These are phyloP conservation scores for Esteya vermicola DNA, from an alignment of 2,329 filamentous ascomycete genomes.

Conservation along the genomic window DNA sequence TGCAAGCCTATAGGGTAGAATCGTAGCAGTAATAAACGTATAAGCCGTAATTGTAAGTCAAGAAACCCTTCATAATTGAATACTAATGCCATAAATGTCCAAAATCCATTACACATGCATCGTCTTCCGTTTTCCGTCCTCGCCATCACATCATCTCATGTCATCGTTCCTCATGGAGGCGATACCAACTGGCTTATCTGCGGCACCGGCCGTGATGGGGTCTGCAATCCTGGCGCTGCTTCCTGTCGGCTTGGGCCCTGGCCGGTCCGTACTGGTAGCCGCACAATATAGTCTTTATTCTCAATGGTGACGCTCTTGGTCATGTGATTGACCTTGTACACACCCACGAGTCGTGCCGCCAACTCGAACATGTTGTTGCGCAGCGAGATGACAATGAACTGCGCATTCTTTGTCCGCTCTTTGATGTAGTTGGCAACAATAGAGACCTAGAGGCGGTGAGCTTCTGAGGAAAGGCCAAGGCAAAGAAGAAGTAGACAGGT, in stretches of 20 bases:
- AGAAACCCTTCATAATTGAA: neutral
- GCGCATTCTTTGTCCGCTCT: constrained; percentile 95
- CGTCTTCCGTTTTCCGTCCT: neutral
- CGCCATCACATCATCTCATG: neutral
- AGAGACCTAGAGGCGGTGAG: constrained; percentile 48
- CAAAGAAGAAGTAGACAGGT: neutral
- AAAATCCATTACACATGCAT: neutral
- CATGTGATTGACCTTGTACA: constrained; percentile 99
- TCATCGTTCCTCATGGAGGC: constrained; percentile 5
- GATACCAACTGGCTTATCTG: constrained; percentile 7
- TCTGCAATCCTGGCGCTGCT: constrained; percentile 1
- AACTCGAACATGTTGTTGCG: constrained; percentile 99
- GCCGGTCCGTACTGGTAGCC: constrained; percentile 10
- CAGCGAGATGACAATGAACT: constrained; percentile 96
- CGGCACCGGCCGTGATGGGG: constrained; percentile 5
- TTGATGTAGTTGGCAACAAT: constrained; percentile 99
- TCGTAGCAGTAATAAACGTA: too few relatives aligned
- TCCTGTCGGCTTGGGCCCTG: neutral
- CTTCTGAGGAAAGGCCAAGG: neutral
- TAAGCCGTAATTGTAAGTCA: too few relatives aligned
- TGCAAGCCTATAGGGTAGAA: too few relatives aligned
- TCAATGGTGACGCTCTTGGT: constrained; percentile 85
- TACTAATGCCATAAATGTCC: neutral
- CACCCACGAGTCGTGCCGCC: constrained; percentile 83
- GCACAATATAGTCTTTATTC: constrained; percentile 60